phyloP scores from a whole-genome alignment of 345 rosid genomes.

The Mallotus nudiflorus region DNA sequence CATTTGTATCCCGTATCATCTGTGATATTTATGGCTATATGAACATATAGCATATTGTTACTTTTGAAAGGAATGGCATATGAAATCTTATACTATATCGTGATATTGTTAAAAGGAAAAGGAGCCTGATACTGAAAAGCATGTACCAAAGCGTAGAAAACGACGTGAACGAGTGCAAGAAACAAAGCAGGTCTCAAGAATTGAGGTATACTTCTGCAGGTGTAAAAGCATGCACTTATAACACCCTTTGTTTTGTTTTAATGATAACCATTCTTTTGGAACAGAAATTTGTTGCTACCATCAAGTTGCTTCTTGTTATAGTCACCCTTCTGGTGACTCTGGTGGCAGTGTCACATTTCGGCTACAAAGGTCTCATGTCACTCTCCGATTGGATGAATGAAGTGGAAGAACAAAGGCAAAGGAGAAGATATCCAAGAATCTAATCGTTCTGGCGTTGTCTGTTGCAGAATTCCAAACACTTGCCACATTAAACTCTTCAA shows the following conservation, averaged over 20 bases:
- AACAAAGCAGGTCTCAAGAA: slow-evolving; percentile 44
- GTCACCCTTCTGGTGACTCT: slow-evolving; percentile 35
- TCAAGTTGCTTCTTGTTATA: slow-evolving; percentile 47
- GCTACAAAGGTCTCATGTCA: slow-evolving; percentile 76
- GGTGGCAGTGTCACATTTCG: slow-evolving; percentile 48
- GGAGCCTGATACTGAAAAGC: slow-evolving; percentile 46
- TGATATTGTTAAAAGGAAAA: slow-evolving; percentile 48
- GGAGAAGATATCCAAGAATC: not conserved
- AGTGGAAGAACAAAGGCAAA: slow-evolving; percentile 58
- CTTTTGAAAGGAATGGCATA: no score
- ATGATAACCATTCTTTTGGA: slow-evolving; percentile 11
- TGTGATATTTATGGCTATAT: no score
- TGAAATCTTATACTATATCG: slow-evolving; percentile 5
- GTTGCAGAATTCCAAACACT: no score
- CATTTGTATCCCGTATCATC: no score
- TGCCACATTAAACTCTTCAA: not conserved
- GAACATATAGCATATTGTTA: not conserved
- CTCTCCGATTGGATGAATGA: slow-evolving; percentile 91
- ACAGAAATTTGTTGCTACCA: slow-evolving; percentile 53
- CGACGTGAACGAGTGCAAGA: slow-evolving; percentile 59
- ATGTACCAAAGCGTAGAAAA: slow-evolving; percentile 59
- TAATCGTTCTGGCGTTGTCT: not conserved
- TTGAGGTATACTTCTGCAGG: slow-evolving; percentile 47
- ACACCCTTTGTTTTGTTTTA: not conserved
- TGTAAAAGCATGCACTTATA: not conserved